Base-by-base conservation (phyloP, 2,329 filamentous ascomycete genomes). In the Exophiala sideris region DNA sequence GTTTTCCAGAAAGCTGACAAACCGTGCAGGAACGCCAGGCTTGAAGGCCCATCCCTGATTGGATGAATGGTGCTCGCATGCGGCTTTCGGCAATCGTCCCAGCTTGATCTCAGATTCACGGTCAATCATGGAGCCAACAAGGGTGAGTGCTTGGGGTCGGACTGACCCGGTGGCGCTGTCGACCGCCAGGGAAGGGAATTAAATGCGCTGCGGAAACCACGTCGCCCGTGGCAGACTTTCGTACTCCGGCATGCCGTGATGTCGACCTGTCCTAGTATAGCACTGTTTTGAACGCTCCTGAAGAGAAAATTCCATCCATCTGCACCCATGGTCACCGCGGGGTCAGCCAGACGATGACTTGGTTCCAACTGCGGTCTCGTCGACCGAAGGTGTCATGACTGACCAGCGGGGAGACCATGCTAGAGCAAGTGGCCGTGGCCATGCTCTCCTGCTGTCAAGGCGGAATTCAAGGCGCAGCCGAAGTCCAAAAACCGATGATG, bases 401-500 rank as follows among this genome's bases (percentile, higher is more conserved):
- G 29, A 16, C 29, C 52, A 12, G 44, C 41, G 35, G 21, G 42
- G 44, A 47, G 52, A 47, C 21, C 32, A 41, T 39, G 45, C n/a
- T n/a, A 12, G 45, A 40, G 32, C 20, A 10, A 16, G 40, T 11
- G 46, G 47, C 12, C 42, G 40, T 11, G 46, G 47, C 12, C 42
- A 21, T 10, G 21, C 42, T 12, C 12, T 14, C 14, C 20, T n/a
- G 12, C 21, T 45, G 29, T 14, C 21, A 8, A 10, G 16, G 10
- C 16, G 42, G 18, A 46, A 49, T 18, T 46, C 46, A 5, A 29
- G 24, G 24, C 24, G 7, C 3, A 21, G 16, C 12, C 18, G 16
- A 46, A 21, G 12, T 16, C 48, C 44, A 18, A 45, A 46, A 14
- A 56, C 44, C 8, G 50, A 57, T 18, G 54, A 57, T 36, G 54